A percentile compares a stretch with the other conserved stretches of the same genome.
These are phyloP conservation scores for Phytophthora constricta DNA, from an alignment of 352 stramenopile genomes.

Conservation along the genomic window DNA sequence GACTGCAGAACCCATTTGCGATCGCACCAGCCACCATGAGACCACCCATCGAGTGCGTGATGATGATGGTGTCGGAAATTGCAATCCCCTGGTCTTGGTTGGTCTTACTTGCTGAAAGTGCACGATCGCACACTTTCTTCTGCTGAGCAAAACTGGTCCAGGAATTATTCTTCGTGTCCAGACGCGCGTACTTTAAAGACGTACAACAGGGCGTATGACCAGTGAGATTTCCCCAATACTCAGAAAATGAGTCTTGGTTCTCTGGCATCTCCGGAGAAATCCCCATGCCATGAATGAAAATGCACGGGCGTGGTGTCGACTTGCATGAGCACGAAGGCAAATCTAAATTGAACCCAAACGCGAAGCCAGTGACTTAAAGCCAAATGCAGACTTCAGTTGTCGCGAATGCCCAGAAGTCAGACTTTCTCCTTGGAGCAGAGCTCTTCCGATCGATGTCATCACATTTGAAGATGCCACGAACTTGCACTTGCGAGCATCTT, in stretches of 20 bases:
- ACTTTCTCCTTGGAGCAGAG: conserved; percentile 2
- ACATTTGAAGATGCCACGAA: background rate
- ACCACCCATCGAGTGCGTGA: conserved; percentile 54
- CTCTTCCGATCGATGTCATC: conserved; percentile 18
- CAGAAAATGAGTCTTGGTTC: conserved; percentile 21
- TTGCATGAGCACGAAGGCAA: conserved; percentile 12
- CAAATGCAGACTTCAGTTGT: background rate
- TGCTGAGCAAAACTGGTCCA: conserved; percentile 44
- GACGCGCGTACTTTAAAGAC: conserved; percentile 35
- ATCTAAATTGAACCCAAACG: background rate
- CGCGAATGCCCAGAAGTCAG: background rate
- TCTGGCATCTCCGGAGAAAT: conserved; percentile 14
- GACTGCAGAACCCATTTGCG: conserved; percentile 23
- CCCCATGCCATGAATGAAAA: conserved; percentile 37
- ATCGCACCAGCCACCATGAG: conserved; percentile 42
- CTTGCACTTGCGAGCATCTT: background rate
- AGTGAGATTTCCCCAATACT: conserved; percentile 46
- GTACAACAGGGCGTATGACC: conserved; percentile 46
- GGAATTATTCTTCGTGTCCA: conserved; percentile 41
- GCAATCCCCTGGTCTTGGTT: conserved; percentile 18
- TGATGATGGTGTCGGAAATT: conserved; percentile 45
- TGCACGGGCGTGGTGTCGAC: conserved; percentile 25
- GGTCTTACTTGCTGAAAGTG: conserved; percentile 25
- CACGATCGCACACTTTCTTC: conserved; percentile 41
- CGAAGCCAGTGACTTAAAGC: conserved; percentile 2